Conservation (phyloP, 176 grass and related monocot species). For the Carex cristatella region DNA sequence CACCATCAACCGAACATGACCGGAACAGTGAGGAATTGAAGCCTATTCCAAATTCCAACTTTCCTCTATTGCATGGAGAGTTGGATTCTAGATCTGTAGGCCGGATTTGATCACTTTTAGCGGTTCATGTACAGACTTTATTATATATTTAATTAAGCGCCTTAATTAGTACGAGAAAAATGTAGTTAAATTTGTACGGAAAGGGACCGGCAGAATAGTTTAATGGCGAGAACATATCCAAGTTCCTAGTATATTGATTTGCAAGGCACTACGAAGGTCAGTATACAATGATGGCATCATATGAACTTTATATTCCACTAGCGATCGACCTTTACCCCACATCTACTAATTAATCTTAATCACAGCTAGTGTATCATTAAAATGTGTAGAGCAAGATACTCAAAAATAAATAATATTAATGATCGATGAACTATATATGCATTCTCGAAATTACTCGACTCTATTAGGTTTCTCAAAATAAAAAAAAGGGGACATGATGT, state of each 20-base stretch:
- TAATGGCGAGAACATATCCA: not conserved
- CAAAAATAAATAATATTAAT: not conserved
- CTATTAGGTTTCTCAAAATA: not conserved
- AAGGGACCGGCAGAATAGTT: not conserved
- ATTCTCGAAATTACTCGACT: not conserved
- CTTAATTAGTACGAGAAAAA: not conserved
- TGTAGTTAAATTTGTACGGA: not conserved
- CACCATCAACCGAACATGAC: too few species aligned
- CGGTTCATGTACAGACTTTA: not conserved
- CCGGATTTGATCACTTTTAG: not conserved
- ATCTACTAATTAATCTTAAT: not conserved
- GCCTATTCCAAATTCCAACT: too few species aligned
- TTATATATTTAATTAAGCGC: conserved; percentile 1
- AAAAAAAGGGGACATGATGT: not conserved
- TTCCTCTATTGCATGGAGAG: not conserved
- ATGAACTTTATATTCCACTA: conserved; percentile 22
- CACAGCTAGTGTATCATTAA: conserved; percentile 2
- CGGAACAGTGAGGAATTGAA: too few species aligned
- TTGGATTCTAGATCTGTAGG: not conserved
- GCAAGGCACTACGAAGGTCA: conserved; percentile 27
- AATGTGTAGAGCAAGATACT: not conserved
- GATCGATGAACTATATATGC: not conserved
- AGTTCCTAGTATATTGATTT: conserved; percentile 12
- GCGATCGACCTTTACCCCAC: conserved; percentile 2
- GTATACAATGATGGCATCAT: conserved; percentile 8